Conservation (phyloP, 2,329 filamentous ascomycete species). For the Epichloe elymi region DNA sequence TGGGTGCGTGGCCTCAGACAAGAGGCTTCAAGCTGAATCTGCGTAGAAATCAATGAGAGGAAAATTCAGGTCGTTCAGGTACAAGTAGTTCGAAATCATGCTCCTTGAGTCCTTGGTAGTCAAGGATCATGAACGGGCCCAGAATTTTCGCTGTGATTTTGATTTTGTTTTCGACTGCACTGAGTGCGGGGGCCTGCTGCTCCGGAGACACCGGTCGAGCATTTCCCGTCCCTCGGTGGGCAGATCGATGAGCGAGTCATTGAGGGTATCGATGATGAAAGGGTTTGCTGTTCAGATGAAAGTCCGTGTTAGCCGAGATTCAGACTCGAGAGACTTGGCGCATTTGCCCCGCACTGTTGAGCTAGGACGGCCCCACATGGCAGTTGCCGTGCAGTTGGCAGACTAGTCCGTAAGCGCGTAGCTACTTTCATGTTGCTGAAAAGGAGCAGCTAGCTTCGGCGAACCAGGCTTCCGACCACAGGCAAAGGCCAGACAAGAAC, state of each 20-base stretch:
- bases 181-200: background rate
- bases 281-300: conserved; percentile 18
- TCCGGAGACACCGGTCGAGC: conserved; percentile 18
- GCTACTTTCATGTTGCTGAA: background rate
- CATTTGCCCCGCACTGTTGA: background rate
- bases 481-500: background rate
- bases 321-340: conserved; percentile 3
- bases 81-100: background rate
- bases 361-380: background rate
- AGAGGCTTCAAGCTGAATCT: no score
- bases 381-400: background rate
- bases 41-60: background rate
- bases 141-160: background rate
- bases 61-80: background rate
- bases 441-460: background rate
- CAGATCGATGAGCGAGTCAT: conserved; percentile 23
- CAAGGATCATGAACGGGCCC: background rate
- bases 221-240: conserved; percentile 23
- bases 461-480: background rate
- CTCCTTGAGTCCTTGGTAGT: no score
- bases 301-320: background rate
- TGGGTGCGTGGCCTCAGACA: no score
- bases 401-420: background rate
- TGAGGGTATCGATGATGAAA: conserved; percentile 28
- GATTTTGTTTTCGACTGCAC: background rate